These are phyloP conservation scores for Colletotrichum incanum DNA, from an alignment of 2,329 filamentous ascomycete genomes.

Conservation along the genomic window DNA sequence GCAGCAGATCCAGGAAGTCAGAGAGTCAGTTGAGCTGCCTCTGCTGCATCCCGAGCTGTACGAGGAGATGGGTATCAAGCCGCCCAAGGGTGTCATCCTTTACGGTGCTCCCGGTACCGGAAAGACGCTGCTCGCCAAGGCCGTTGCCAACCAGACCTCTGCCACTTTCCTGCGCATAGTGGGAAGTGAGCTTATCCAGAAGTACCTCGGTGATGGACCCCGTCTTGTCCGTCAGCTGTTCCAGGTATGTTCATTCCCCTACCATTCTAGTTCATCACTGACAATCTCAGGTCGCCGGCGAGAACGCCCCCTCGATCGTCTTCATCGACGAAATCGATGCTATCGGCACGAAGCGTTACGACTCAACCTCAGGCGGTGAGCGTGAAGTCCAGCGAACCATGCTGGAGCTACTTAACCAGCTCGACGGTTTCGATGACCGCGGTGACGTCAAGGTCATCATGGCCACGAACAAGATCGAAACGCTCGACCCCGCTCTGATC, in stretches of 20 bases:
- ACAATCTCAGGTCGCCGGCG: constrained; percentile 81
- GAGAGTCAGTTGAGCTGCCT: constrained; percentile 96
- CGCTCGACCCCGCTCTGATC: constrained; percentile 94
- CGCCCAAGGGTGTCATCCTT: constrained; percentile 98
- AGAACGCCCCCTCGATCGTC: constrained; percentile 96
- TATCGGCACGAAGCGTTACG: constrained; percentile 98
- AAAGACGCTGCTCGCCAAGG: constrained; percentile 98
- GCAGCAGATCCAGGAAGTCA: constrained; percentile 95
- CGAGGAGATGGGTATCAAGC: constrained; percentile 99
- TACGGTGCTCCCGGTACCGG: constrained; percentile 97
- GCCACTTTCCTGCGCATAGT: constrained; percentile 99
- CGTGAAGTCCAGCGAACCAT: constrained; percentile 98
- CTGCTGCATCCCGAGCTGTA: constrained; percentile 96
- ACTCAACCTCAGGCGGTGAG: constrained; percentile 96
- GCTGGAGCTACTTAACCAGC: constrained; percentile 97
- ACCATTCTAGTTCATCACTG: not conserved
- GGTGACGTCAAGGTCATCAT: constrained; percentile 99
- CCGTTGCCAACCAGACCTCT: constrained; percentile 97
- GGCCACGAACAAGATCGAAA: constrained; percentile 99
- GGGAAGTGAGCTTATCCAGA: constrained; percentile 98
- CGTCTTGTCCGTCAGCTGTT: constrained; percentile 96
- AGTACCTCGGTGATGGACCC: constrained; percentile 97
- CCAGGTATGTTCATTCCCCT: constrained; percentile 68
- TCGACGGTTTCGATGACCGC: constrained; percentile 98
- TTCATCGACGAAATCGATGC: constrained; percentile 99